Evolutionary conservation across 805 yeast species (phyloP), one percentile per base, ranked within the genome.

Genomic region (Jamesozyma lodderae): DNA sequence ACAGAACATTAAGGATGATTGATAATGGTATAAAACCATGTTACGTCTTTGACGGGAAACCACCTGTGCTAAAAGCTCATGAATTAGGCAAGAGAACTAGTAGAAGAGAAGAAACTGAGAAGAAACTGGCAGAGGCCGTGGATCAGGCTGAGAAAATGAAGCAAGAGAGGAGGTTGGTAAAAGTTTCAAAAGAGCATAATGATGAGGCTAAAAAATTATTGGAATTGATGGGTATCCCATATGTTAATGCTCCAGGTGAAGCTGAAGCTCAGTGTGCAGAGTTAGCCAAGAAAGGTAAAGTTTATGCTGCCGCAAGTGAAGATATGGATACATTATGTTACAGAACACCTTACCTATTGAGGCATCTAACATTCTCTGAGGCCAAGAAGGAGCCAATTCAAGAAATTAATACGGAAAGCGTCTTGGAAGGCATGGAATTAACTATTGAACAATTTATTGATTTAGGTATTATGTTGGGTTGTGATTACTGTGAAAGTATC

Each of bases 241-340:
- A 68, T 50, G 81, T 92, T 4, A 78, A 77, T 38, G 97, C 98
- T 0, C 98, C 99, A 1, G 81, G 96, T 57, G 99, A 92, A 62
- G 99, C 99, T 2, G 99, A 92, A 59, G 95, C 98, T 0, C 97
- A 92, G 53, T 92, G 98, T 67, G 97, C 98, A 0, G 92, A 78
- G 45, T 64, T 92, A 34, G 96, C 96, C 3, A 74, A 77, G 41
- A 74, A 77, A 10, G 96, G 95, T 2, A 87, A 86, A 55, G 97
- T 90, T 0, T 92, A 79, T 57, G 98, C 95, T 7, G 95, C 97
- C 3, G 98, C 96, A 1, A 82, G 95, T 5, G 98, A 92, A 59
- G 98, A 92, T 75, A 92, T 92, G 98, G 98, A 92, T 63, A 92
- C 98, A 1, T 60, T 92, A 40, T 92, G 97, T 54, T 92, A 90